Base-by-base conservation (phyloP, 176 grass and related monocot genomes). In the Triticum dicoccoides region DNA sequence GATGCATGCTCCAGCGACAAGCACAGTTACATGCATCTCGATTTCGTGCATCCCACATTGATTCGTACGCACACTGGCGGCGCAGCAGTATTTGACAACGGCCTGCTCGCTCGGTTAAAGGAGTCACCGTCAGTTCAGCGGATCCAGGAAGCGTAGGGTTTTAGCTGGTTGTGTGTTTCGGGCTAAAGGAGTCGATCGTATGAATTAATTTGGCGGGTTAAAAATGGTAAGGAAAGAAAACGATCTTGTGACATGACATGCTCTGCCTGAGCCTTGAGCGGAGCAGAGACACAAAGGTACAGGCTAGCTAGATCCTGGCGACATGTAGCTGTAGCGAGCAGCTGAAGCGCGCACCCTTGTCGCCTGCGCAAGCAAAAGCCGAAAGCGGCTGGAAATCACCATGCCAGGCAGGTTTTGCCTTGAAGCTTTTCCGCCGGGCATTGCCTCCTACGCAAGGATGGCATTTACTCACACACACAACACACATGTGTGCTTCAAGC, bases 361-460 rank as follows among this genome's bases (percentile, higher is more conserved):
- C 37, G 6, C 69, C 82, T 47, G 82, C 69, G 2, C 56, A 84
- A 73, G 82, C 69, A 64, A 84, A 45, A 63, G 56, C 80, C 65
- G 34, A 75, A 75, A 75, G 54, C 56, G 58, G 54, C 70, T 1
- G 37, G 81, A 32, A 38, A 84, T 75, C 70, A 75, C 70, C 37
- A 47, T 71, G 56, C 2, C 69, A 52, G 18, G 5, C 52, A 63
- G 58, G 17, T 69, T 75, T 84, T 63, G 18, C 70, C 56, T 33
- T 62, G 56, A 75, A 84, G 82, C 56, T 63, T 84, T 47, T 75
- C 82, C 32, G 34, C 15, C 20, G 75, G 75, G 38, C 32, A 44
- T 86, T 79, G 75, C 75, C 45, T 79, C 47, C 75, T 15, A 68
- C 67, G 63, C 75, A 86, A 86, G 75, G 75, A 79, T 79, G 15